These are phyloP conservation scores for Eremochloa ophiuroides DNA, from an alignment of 176 grass and related monocot species.

Conservation along the genomic window DNA sequence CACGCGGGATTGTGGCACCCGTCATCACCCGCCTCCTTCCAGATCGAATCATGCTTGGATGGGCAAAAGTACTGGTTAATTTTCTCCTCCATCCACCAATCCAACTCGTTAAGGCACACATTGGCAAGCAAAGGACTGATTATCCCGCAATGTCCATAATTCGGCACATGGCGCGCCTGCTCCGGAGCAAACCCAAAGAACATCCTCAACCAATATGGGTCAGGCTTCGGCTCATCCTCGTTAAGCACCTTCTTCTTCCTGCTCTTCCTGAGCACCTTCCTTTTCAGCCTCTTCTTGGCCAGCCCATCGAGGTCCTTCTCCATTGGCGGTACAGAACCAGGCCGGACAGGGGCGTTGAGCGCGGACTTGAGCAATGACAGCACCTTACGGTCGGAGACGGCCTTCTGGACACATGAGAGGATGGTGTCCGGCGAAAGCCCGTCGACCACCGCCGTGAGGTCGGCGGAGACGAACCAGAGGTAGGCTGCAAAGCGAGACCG, in stretches of 20 bases:
- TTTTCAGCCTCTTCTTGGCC: conserved; percentile 77
- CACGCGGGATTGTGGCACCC: conserved; percentile 89
- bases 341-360: conserved; percentile 46
- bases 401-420: conserved; percentile 50
- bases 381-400: conserved; percentile 66
- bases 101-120: conserved; percentile 75
- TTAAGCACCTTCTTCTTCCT: conserved; percentile 95
- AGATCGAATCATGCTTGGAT: conserved; percentile 75
- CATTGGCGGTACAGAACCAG: conserved; percentile 28
- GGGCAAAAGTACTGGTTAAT: conserved; percentile 68
- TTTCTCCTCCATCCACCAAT: conserved; percentile 88
- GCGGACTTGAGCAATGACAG: conserved; percentile 73
- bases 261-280: conserved; percentile 77
- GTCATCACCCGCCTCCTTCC: conserved; percentile 57
- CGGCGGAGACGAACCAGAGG: conserved; percentile 87
- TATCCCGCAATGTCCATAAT: conserved; percentile 79
- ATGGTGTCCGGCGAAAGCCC: conserved; percentile 57
- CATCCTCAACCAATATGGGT: conserved; percentile 81
- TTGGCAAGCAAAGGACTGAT: conserved; percentile 84
- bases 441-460: conserved; percentile 57
- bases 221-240: conserved; percentile 77
- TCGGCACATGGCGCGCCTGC: conserved; percentile 50
- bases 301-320: conserved; percentile 49
- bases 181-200: conserved; percentile 84
- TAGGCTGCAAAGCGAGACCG: conserved; percentile 82